Evolutionary conservation across 129 eudicot species (phyloP), one percentile per base, ranked within the genome.

Genomic region (Calendula officinalis): DNA sequence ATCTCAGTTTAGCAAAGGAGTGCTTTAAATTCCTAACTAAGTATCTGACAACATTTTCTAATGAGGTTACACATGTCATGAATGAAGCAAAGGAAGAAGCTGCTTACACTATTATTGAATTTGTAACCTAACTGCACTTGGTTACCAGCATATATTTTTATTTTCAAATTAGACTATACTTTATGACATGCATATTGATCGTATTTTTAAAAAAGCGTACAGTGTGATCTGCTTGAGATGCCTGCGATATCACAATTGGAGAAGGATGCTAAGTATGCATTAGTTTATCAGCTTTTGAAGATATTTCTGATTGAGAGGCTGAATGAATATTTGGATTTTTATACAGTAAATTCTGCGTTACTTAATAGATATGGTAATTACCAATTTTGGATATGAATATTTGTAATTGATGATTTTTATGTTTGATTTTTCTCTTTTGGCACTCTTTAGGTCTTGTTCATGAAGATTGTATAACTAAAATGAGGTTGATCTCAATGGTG

Each of bases 211-310:
- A 36, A 33, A 44, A 34, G 43, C 16, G 53, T 55, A 64, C 85
- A 91, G 98, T 85, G 81, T 68, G 96, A 88, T 79, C 81, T 87
- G 78, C 86, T 91, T 58, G 96, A 83, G 56, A 78, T 91, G 80
- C 94, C 91, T 44, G 86, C 96, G 45, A 80, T 91, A 64, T 76
- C 79, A 15, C 98, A 91, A 60, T 70, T 91, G 76, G 98, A 91
- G 86, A 91, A 85, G 48, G 98, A 91, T 67, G 48, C 86, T 7
- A 83, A 81, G 69, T 73, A 84, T 81, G 87, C 78, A 22, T 62
- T 66, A 6, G 58, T 81, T 7, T 84, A 82, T 82, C 88, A 84
- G 70, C 95, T 88, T 75, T 76, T 88, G 41, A 82, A 79, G 68
- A 82, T 91, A 48, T 83, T 83, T 67, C 73, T 85, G 63, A 85